phyloP scores from a whole-genome alignment of 768 basidiomycete genomes.

The Collybia sordida region DNA sequence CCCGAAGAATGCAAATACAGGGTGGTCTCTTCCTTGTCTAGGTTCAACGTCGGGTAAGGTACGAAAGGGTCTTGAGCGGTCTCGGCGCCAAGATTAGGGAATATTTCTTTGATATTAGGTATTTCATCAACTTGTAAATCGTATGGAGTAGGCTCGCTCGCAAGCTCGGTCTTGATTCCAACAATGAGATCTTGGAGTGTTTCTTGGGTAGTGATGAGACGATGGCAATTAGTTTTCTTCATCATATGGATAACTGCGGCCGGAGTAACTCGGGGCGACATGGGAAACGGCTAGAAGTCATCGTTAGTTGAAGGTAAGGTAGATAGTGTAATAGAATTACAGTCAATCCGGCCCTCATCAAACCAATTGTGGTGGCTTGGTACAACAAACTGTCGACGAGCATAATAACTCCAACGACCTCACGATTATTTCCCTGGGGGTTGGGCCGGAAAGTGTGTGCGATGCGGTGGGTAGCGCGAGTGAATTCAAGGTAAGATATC shows the following conservation, averaged over 20 bases:
- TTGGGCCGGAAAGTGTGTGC: conserved; percentile 30
- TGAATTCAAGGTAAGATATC: conserved; percentile 37
- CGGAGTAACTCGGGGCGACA: conserved; percentile 37
- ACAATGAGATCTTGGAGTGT: conserved; percentile 28
- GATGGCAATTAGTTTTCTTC: conserved; percentile 33
- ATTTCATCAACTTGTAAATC: conserved; percentile 27
- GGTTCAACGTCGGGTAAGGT: conserved; percentile 21
- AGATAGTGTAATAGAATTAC: conserved; percentile 12
- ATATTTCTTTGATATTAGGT: conserved; percentile 29
- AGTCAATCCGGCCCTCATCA: conserved; percentile 25
- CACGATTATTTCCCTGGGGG: conserved; percentile 17
- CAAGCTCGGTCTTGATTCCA: conserved; percentile 21
- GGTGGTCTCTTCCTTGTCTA: conserved; percentile 16
- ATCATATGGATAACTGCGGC: conserved; percentile 33
- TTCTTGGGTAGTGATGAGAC: conserved; percentile 32
- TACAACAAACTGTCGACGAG: conserved; percentile 30
- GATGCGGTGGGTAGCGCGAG: conserved; percentile 36
- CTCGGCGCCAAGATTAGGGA: conserved; percentile 39
- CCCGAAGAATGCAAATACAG: conserved; percentile 50
- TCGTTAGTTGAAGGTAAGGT: neutral
- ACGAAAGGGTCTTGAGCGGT: conserved; percentile 24
- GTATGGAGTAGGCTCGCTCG: conserved; percentile 14
- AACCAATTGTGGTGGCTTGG: conserved; percentile 31
- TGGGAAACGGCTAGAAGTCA: conserved; percentile 32
- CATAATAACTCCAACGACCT: conserved; percentile 26